These are phyloP conservation scores for Micractinium sp. DNA, from an alignment of 139 green algal genomes.

Conservation along the genomic window DNA sequence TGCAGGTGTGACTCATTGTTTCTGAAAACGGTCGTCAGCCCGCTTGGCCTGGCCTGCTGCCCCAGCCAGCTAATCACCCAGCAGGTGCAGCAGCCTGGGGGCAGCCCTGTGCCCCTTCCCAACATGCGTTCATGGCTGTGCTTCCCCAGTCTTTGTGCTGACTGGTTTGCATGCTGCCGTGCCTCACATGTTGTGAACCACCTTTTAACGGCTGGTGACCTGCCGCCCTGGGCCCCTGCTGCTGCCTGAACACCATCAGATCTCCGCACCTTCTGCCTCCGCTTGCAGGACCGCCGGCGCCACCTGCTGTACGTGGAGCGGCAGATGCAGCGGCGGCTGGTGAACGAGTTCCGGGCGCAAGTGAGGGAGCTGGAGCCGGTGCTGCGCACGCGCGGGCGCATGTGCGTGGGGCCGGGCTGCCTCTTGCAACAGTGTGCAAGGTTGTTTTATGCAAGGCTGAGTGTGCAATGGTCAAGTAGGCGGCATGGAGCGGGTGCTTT, in stretches of 20 bases:
- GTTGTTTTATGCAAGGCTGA: neutral
- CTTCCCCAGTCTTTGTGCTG: too few species aligned
- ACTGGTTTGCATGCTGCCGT: too few species aligned
- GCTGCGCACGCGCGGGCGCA: conserved; percentile 22
- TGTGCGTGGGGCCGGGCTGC: neutral
- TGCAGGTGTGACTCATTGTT: neutral
- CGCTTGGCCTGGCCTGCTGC: too few species aligned
- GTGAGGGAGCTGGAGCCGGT: conserved; percentile 33
- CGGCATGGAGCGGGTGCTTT: neutral
- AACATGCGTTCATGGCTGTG: too few species aligned
- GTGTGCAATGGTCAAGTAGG: too few species aligned
- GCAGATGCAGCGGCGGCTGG: conserved; percentile 26
- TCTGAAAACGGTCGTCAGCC: too few species aligned
- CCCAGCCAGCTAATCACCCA: neutral
- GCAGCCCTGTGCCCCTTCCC: too few species aligned
- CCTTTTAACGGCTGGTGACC: too few species aligned
- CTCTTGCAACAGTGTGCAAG: neutral
- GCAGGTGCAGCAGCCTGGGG: too few species aligned
- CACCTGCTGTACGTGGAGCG: conserved; percentile 37
- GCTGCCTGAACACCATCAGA: neutral
- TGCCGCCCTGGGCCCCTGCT: neutral
- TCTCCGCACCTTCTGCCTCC: neutral
- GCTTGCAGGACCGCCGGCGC: conserved; percentile 16
- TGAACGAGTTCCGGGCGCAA: conserved; percentile 40
- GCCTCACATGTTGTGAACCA: too few species aligned